These are phyloP conservation scores for Aspergillus asperescens DNA, from an alignment of 495 filamentous ascomycete species.

Conservation along the genomic window DNA sequence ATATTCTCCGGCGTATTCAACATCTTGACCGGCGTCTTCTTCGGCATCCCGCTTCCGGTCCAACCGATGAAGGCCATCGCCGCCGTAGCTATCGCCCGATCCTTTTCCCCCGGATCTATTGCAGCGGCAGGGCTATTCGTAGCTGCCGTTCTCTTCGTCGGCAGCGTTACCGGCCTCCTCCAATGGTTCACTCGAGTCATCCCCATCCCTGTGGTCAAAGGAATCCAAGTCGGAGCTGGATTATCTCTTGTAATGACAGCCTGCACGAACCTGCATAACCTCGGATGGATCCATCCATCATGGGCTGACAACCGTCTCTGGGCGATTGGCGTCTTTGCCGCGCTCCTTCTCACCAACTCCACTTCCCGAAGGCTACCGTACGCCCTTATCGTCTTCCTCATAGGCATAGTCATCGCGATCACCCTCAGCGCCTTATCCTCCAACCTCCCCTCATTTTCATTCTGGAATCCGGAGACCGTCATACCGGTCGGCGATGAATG, in stretches of 20 bases:
- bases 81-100: conserved; percentile 69
- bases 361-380: conserved; percentile 59
- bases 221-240: conserved; percentile 89
- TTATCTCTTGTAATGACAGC: conserved; percentile 72
- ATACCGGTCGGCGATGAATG: conserved; percentile 45
- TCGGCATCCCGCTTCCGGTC: conserved; percentile 81
- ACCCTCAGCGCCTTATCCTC: conserved; percentile 31
- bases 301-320: conserved; percentile 70
- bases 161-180: conserved; percentile 71
- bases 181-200: conserved; percentile 63
- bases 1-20: conserved; percentile 86
- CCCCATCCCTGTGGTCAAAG: conserved; percentile 82
- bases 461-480: conserved; percentile 45
- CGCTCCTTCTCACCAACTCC: conserved; percentile 57
- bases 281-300: conserved; percentile 53
- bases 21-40: conserved; percentile 70
- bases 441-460: conserved; percentile 40
- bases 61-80: conserved; percentile 93
- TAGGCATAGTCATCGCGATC: conserved; percentile 57
- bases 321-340: conserved; percentile 62
- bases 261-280: conserved; percentile 54
- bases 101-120: conserved; percentile 60
- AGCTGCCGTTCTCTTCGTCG: conserved; percentile 60
- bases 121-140: conserved; percentile 78
- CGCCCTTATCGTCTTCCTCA: conserved; percentile 62